phyloP scores from a whole-genome alignment of 192 early-diverging fungal species.

The Coemansia umbellata region DNA sequence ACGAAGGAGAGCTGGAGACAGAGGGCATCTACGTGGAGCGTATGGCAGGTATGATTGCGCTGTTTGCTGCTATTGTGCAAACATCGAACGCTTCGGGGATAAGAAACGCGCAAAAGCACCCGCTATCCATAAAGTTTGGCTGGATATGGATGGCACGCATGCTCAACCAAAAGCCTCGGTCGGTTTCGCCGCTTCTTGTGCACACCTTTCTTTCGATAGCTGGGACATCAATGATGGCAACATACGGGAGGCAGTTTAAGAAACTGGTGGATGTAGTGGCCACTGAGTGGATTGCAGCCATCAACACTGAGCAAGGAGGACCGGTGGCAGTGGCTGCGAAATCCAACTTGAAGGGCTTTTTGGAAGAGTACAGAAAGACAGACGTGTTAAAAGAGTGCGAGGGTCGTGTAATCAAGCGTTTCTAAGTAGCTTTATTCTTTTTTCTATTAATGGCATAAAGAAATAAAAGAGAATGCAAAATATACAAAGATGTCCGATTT shows the following conservation, averaged over 20 bases:
- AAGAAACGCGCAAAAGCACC: conserved; percentile 7
- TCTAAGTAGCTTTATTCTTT: background rate
- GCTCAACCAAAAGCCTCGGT: conserved; percentile 24
- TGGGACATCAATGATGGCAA: conserved; percentile 26
- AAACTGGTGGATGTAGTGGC: conserved; percentile 52
- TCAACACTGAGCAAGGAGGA: conserved; percentile 56
- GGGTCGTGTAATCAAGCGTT: conserved; percentile 52
- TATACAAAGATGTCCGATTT: too few relatives aligned
- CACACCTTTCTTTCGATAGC: conserved; percentile 38
- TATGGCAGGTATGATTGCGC: conserved; percentile 42
- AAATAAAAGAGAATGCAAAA: too few relatives aligned
- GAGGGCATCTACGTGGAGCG: conserved; percentile 34
- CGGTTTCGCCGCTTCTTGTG: conserved; percentile 39
- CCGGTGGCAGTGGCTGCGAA: conserved; percentile 59
- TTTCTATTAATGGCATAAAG: too few relatives aligned
- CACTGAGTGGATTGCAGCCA: conserved; percentile 65
- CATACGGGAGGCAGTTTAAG: conserved; percentile 32
- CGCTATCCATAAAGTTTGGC: conserved; percentile 16
- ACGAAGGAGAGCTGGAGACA: conserved; percentile 33
- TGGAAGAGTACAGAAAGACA: conserved; percentile 67
- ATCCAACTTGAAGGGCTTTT: conserved; percentile 65
- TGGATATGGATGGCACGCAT: conserved; percentile 50
- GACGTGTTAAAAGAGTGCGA: conserved; percentile 79
- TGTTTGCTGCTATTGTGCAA: conserved; percentile 42
- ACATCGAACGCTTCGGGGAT: conserved; percentile 4